phyloP scores from a whole-genome alignment of 306 rosid species.

The Corylus americana region DNA sequence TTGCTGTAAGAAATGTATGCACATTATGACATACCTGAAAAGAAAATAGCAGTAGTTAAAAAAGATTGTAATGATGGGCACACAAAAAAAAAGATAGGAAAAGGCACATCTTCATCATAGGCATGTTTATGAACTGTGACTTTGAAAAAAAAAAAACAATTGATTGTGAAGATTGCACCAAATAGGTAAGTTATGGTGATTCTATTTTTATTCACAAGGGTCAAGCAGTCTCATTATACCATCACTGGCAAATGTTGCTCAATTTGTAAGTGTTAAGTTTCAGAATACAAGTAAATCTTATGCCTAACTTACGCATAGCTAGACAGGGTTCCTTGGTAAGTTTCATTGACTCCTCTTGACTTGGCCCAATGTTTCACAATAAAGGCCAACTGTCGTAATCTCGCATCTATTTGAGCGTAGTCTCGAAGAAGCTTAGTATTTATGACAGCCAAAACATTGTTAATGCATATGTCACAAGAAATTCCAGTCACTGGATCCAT shows the following conservation, averaged over 20 bases:
- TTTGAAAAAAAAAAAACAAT: background rate
- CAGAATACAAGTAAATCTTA: slow-evolving; percentile 1
- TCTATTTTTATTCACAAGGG: background rate
- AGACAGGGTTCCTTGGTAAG: slow-evolving; percentile 95
- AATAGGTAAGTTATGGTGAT: background rate
- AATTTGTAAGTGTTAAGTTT: background rate
- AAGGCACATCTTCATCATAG: background rate
- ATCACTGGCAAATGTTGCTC: background rate
- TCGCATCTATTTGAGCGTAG: slow-evolving; percentile 72
- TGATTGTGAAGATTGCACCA: background rate
- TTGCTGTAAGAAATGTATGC: slow-evolving; percentile 87
- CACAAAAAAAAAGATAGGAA: background rate
- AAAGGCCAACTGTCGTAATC: slow-evolving; percentile 79
- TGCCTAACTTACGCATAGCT: slow-evolving; percentile 91
- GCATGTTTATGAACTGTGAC: background rate
- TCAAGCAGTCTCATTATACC: background rate
- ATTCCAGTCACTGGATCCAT: slow-evolving; percentile 89
- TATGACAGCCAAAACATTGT: slow-evolving; percentile 90
- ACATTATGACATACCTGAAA: slow-evolving; percentile 98
- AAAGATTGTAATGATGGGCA: background rate
- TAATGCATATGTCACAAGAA: slow-evolving; percentile 95
- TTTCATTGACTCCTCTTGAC: slow-evolving; percentile 94
- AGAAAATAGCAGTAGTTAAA: slow-evolving; percentile 22
- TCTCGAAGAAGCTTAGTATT: slow-evolving; percentile 92
- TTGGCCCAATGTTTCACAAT: slow-evolving; percentile 98